Evolutionary conservation across 192 early-diverging fungal genomes (phyloP).

Genomic region (Hyaloraphidium curvatum): DNA sequence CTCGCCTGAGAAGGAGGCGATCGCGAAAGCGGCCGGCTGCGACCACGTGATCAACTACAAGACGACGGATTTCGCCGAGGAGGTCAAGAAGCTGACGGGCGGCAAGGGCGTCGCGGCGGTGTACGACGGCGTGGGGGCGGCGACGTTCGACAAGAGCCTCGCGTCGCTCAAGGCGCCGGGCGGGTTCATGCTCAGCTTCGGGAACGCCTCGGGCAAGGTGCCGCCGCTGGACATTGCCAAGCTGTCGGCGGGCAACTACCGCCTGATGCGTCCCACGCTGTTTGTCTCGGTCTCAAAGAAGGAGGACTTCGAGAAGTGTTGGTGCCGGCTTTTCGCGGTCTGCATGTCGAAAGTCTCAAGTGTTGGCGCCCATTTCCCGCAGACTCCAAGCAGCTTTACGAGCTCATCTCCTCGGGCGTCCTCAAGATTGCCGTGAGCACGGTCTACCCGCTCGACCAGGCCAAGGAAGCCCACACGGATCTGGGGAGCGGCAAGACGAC

Average conservation of each 20-base stretch:
- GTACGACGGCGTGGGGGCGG: slow-evolving; percentile 81
- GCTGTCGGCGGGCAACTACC: slow-evolving; percentile 49
- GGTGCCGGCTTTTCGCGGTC: not conserved
- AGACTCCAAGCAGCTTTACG: slow-evolving; percentile 29
- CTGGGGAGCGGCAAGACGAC: slow-evolving; percentile 47
- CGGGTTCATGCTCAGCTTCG: slow-evolving; percentile 66
- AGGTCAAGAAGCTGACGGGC: slow-evolving; percentile 52
- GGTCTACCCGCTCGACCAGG: slow-evolving; percentile 53
- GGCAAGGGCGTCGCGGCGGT: slow-evolving; percentile 47
- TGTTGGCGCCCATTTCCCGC: slow-evolving; percentile 9
- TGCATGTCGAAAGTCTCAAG: not conserved
- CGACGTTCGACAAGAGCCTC: slow-evolving; percentile 58
- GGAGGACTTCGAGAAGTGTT: slow-evolving; percentile 42
- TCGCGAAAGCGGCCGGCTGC: slow-evolving; percentile 25
- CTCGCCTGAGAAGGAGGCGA: not conserved
- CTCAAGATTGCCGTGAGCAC: slow-evolving; percentile 54
- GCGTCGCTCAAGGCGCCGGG: slow-evolving; percentile 20
- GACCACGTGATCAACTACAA: slow-evolving; percentile 57
- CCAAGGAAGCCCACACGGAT: slow-evolving; percentile 54
- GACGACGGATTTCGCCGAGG: slow-evolving; percentile 35
- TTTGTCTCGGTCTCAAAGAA: slow-evolving; percentile 45
- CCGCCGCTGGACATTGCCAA: slow-evolving; percentile 35
- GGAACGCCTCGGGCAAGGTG: slow-evolving; percentile 68
- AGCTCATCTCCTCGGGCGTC: slow-evolving; percentile 33
- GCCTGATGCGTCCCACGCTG: slow-evolving; percentile 50